These are phyloP conservation scores for Calonectria crousiana DNA, from an alignment of 2,329 filamentous ascomycete genomes.

Conservation along the genomic window DNA sequence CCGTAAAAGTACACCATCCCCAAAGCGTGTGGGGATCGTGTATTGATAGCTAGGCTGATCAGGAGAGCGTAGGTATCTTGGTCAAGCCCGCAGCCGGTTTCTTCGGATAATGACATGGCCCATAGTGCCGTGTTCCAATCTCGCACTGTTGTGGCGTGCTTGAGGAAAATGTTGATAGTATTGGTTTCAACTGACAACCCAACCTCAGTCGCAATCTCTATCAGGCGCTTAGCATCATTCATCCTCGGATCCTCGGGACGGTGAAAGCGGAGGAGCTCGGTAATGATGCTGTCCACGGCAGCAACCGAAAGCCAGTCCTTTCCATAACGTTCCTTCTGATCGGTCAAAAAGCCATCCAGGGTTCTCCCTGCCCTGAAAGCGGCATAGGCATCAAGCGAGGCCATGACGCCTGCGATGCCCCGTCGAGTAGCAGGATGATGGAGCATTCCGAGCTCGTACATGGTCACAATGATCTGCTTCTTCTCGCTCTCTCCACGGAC, in stretches of 20 bases:
- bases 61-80: conserved; percentile 52
- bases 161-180: conserved; percentile 55
- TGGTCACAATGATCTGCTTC: conserved; percentile 59
- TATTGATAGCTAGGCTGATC: conserved; percentile 51
- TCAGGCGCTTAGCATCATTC: conserved; percentile 44
- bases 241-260: conserved; percentile 36
- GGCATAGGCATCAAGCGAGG: conserved; percentile 56
- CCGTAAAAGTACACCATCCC: conserved; percentile 50
- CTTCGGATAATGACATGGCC: conserved; percentile 41
- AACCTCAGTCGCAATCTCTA: conserved; percentile 41
- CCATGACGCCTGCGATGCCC: conserved; percentile 58
- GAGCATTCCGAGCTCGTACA: conserved; percentile 60
- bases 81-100: conserved; percentile 42
- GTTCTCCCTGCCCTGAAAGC: conserved; percentile 52
- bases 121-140: conserved; percentile 50
- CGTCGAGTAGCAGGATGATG: conserved; percentile 50
- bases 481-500: conserved; percentile 70
- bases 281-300: conserved; percentile 54
- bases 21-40: conserved; percentile 47
- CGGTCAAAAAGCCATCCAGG: conserved; percentile 53
- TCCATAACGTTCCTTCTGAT: conserved; percentile 59
- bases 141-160: conserved; percentile 41
- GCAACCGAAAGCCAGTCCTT: conserved; percentile 56
- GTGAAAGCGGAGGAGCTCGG: conserved; percentile 57
- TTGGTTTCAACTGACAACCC: conserved; percentile 42